Evolutionary conservation across 345 rosid genomes (phyloP).

Genomic region (Acer yangbiense): DNA sequence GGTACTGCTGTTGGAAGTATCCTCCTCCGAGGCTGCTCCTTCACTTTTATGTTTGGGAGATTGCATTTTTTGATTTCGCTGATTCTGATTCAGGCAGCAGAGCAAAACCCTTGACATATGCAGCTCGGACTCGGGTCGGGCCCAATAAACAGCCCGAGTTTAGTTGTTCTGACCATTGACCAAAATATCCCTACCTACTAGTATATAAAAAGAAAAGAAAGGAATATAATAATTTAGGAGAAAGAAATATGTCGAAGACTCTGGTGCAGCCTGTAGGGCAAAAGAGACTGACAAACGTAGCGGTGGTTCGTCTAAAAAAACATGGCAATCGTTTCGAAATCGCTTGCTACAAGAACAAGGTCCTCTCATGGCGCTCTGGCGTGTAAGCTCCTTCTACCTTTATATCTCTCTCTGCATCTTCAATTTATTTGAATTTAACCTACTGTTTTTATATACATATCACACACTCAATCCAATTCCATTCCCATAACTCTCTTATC

Average conservation of each 20-base stretch:
- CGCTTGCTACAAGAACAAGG: slow-evolving; percentile 97
- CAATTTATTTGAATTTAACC: too few relatives aligned
- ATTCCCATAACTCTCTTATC: too few relatives aligned
- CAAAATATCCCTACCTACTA: background rate
- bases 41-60: slow-evolving; percentile 36
- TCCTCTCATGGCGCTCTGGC: slow-evolving; percentile 98
- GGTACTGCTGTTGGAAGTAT: slow-evolving; percentile 11
- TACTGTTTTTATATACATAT: too few relatives aligned
- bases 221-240: background rate
- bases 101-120: background rate
- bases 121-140: too few relatives aligned
- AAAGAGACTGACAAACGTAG: slow-evolving; percentile 94
- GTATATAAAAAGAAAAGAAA: background rate
- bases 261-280: slow-evolving; percentile 90
- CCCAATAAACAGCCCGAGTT: too few relatives aligned
- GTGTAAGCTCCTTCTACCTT: slow-evolving; percentile 53
- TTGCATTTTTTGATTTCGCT: slow-evolving; percentile 33
- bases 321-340: slow-evolving; percentile 92
- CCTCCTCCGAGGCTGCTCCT: slow-evolving; percentile 32
- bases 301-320: slow-evolving; percentile 88
- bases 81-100: background rate
- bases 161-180: background rate
- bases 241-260: slow-evolving; percentile 65
- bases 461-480: too few relatives aligned
- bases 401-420: too few relatives aligned